A percentile compares a stretch with the other conserved stretches of the same genome.
These are phyloP conservation scores for Entrophospora sp. DNA, from an alignment of 192 early-diverging fungal species.

Conservation along the genomic window DNA sequence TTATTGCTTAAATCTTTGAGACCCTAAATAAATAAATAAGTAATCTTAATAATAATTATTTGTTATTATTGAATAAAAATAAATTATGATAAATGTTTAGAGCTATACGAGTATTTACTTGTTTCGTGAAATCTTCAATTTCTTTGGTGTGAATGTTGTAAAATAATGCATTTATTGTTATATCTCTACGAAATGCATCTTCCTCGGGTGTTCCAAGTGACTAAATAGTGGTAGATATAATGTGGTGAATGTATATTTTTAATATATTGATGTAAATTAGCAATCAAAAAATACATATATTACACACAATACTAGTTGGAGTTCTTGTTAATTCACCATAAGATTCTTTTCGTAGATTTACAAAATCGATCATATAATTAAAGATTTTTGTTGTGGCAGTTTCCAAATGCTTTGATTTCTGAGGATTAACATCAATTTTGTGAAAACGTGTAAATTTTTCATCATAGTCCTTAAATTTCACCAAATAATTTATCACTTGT, in stretches of 20 bases:
- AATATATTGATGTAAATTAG: neutral
- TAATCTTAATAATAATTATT: neutral
- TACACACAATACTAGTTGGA: slow-evolving; percentile 53
- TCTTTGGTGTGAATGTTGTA: slow-evolving; percentile 82
- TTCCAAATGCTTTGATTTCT: slow-evolving; percentile 95
- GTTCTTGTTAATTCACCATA: slow-evolving; percentile 78
- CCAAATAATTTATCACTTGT: slow-evolving; percentile 58
- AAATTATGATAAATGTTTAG: no score
- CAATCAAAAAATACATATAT: neutral
- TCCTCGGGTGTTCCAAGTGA: slow-evolving; percentile 82
- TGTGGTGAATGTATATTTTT: neutral
- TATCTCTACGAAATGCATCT: slow-evolving; percentile 92
- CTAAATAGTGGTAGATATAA: no score
- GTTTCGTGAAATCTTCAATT: slow-evolving; percentile 82
- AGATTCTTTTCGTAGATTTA: slow-evolving; percentile 86
- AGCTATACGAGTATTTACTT: no score
- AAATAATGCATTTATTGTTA: slow-evolving; percentile 95
- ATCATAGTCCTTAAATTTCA: slow-evolving; percentile 25
- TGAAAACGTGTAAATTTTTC: slow-evolving; percentile 43
- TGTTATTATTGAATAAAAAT: no score
- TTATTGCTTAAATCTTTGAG: slow-evolving; percentile 62
- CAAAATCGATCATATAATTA: slow-evolving; percentile 82
- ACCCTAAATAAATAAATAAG: slow-evolving; percentile 33
- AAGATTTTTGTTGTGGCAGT: slow-evolving; percentile 85
- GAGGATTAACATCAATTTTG: slow-evolving; percentile 88